A percentile compares a stretch with the other conserved stretches of the same genome.
Evolutionary conservation across 441 rosid genomes (phyloP).

Genomic region (Eugenia klotzschiana): DNA sequence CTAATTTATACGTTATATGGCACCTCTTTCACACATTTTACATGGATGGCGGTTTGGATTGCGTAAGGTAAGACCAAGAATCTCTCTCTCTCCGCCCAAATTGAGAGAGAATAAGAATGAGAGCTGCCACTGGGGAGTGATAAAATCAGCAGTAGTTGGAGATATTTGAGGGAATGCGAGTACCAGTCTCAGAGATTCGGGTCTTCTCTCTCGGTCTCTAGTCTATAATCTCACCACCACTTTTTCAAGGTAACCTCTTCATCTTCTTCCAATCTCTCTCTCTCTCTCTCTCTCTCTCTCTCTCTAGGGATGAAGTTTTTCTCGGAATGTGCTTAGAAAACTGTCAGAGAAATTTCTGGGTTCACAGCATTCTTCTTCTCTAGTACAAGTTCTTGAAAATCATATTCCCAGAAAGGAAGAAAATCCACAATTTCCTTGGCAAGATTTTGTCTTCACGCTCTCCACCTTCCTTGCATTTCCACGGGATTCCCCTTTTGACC

Average conservation of each 20-base stretch:
- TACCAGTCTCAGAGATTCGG: background rate
- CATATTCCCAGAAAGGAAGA: background rate
- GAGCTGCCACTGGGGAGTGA: background rate
- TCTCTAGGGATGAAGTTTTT: background rate
- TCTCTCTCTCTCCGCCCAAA: background rate
- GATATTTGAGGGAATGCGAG: background rate
- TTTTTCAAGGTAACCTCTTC: background rate
- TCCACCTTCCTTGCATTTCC: background rate
- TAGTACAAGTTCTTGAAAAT: background rate
- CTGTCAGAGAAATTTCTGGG: background rate
- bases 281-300: background rate
- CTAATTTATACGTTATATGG: background rate
- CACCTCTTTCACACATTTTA: too few species aligned
- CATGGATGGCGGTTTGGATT: background rate
- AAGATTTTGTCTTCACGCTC: background rate
- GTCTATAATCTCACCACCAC: too few species aligned
- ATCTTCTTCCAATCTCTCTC: background rate
- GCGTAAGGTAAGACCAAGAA: background rate
- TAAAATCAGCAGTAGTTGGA: background rate
- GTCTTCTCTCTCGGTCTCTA: background rate
- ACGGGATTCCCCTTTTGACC: background rate
- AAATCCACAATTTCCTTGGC: background rate
- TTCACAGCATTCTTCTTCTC: background rate
- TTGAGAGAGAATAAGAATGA: too few species aligned
- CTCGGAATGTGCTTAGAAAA: background rate